Conservation (phyloP, 1,284 basidiomycete species). For the Agaricales sp. region DNA sequence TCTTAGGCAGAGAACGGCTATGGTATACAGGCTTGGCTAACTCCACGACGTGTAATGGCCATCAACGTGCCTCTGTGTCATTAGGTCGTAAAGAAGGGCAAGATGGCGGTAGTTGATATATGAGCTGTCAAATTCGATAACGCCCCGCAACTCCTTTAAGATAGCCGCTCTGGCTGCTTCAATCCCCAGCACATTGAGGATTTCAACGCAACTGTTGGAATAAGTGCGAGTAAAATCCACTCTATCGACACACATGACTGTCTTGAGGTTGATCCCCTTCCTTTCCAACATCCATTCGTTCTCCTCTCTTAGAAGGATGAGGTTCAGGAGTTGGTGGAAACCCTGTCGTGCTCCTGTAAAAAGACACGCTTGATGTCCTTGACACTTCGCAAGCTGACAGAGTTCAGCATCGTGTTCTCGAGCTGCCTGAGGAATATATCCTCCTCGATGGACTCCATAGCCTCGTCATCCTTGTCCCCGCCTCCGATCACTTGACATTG, state of each 20-base stretch:
- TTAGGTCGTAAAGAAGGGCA: constrained; percentile 91
- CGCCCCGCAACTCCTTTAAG: no score
- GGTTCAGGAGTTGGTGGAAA: constrained; percentile 55
- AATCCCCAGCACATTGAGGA: constrained; percentile 96
- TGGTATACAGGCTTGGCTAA: constrained; percentile 97
- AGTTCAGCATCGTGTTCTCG: no score
- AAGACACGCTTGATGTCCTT: no score
- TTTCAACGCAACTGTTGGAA: constrained; percentile 96
- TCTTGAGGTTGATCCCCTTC: constrained; percentile 90
- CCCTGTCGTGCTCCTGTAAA: no score
- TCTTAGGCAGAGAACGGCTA: constrained; percentile 76
- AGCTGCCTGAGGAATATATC: no score
- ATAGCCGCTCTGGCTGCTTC: no score
- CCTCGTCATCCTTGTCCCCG: no score
- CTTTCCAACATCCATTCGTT: constrained; percentile 98
- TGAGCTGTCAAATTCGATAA: no score
- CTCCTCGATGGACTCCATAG: no score
- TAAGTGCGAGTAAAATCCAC: no score
- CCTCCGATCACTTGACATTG: constrained; percentile 92
- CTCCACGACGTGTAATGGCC: constrained; percentile 99
- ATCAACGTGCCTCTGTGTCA: constrained; percentile 95
- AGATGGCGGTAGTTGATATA: constrained; percentile 99
- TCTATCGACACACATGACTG: no score
- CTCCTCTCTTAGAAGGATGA: constrained; percentile 36
- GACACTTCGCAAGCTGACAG: no score